Conservation (phyloP, 2,329 filamentous ascomycete genomes). For the Colletotrichum melonis region DNA sequence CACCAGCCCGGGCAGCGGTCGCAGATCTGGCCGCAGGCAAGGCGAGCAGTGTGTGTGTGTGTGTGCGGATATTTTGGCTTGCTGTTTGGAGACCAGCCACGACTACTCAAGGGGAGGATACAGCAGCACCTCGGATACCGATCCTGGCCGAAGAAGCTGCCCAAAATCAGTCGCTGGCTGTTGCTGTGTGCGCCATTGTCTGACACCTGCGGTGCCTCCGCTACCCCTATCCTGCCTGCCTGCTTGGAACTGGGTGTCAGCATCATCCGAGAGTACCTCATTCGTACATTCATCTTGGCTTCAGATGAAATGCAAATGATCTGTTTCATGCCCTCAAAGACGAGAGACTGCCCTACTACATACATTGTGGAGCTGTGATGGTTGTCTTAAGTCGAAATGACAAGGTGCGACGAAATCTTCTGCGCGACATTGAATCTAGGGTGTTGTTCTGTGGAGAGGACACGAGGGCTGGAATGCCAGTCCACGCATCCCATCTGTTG, state of each 20-base stretch:
- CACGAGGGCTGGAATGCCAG: not conserved
- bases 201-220: not conserved
- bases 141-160: not conserved
- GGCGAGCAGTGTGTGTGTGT: conserved; percentile 12
- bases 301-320: not conserved
- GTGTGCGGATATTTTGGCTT: not conserved
- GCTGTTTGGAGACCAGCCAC: not conserved
- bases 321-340: not conserved
- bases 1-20: conserved; percentile 36
- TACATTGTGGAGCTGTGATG: not conserved
- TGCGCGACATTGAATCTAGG: not conserved
- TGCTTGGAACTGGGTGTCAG: not conserved
- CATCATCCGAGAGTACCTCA: not conserved
- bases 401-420: not conserved
- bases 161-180: not conserved
- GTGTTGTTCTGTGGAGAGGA: not conserved
- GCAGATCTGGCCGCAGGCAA: conserved; percentile 37
- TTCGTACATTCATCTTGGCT: not conserved
- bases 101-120: not conserved
- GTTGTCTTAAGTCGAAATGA: not conserved
- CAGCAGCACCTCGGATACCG: not conserved
- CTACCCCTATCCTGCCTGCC: not conserved
- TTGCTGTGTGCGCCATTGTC: not conserved
- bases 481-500: not conserved
- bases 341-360: not conserved